phyloP scores from a whole-genome alignment of 495 filamentous ascomycete genomes.

The Penicillium canariense region DNA sequence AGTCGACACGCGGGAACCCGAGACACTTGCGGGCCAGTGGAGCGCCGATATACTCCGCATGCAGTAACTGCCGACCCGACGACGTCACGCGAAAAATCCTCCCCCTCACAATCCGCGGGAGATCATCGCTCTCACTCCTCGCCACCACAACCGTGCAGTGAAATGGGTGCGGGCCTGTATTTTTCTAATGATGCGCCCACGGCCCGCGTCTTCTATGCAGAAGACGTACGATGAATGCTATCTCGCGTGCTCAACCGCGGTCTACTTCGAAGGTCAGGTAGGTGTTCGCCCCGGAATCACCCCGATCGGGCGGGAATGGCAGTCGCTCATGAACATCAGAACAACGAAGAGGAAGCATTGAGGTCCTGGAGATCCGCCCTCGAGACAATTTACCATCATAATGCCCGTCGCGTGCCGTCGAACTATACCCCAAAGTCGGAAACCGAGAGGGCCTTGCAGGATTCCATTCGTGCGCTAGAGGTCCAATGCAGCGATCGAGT shows the following conservation, averaged over 20 bases:
- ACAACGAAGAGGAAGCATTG: conserved; percentile 89
- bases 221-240: conserved; percentile 98
- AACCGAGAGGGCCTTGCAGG: conserved; percentile 79
- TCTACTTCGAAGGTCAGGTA: conserved; percentile 93
- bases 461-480: conserved; percentile 79
- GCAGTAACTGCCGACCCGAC: conserved; percentile 32
- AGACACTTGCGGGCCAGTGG: background rate
- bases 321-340: conserved; percentile 49
- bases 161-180: conserved; percentile 29
- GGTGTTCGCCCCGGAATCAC: conserved; percentile 10
- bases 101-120: conserved; percentile 21
- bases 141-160: conserved; percentile 23
- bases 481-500: conserved; percentile 92
- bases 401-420: conserved; percentile 68
- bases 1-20: no score
- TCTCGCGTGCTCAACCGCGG: conserved; percentile 87
- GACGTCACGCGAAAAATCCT: conserved; percentile 46
- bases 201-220: conserved; percentile 76
- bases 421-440: conserved; percentile 73
- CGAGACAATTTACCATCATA: conserved; percentile 86
- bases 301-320: conserved; percentile 7
- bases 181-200: conserved; percentile 72
- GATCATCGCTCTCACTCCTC: conserved; percentile 22
- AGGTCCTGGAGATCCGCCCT: conserved; percentile 89
- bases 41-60: conserved; percentile 19